These are phyloP conservation scores for Penicillium sp. DNA, from an alignment of 2,329 filamentous ascomycete genomes.

Conservation along the genomic window DNA sequence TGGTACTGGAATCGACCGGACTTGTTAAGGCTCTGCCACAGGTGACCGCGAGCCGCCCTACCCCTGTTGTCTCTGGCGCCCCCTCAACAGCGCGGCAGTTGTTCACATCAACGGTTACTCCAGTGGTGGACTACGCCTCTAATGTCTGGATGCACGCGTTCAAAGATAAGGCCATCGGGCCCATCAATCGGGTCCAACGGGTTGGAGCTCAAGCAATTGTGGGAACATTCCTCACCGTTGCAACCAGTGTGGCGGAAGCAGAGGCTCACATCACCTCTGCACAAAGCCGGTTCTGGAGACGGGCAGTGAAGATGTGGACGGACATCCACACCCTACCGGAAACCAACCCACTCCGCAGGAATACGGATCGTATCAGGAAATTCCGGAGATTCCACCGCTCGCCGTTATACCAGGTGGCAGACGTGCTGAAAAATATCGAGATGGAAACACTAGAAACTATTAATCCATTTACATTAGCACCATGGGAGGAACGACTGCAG, in stretches of 20 bases:
- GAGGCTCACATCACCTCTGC: no score
- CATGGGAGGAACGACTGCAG: no score
- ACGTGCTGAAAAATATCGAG: no score
- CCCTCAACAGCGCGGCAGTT: conserved; percentile 27
- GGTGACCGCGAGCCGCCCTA: conserved; percentile 13
- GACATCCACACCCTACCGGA: no score
- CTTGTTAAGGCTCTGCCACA: conserved; percentile 15
- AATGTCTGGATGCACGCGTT: conserved; percentile 31
- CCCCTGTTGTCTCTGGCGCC: conserved; percentile 8
- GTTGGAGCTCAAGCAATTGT: conserved; percentile 32
- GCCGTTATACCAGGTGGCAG: no score
- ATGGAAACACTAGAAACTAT: no score
- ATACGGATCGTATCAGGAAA: no score
- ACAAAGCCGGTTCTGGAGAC: no score
- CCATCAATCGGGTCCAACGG: conserved; percentile 31
- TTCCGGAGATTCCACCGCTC: no score
- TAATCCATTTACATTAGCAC: no score
- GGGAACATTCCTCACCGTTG: conserved; percentile 31
- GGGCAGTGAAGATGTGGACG: no score
- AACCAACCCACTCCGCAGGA: no score
- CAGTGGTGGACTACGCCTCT: conserved; percentile 33
- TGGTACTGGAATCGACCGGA: conserved; percentile 15
- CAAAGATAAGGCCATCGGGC: conserved; percentile 22
- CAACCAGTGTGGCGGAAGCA: conserved; percentile 30
- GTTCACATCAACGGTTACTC: conserved; percentile 31